Evolutionary conservation across 192 early-diverging fungal genomes (phyloP), one percentile per base, ranked within the genome.

Genomic region (Rhizophagus prolifer): DNA sequence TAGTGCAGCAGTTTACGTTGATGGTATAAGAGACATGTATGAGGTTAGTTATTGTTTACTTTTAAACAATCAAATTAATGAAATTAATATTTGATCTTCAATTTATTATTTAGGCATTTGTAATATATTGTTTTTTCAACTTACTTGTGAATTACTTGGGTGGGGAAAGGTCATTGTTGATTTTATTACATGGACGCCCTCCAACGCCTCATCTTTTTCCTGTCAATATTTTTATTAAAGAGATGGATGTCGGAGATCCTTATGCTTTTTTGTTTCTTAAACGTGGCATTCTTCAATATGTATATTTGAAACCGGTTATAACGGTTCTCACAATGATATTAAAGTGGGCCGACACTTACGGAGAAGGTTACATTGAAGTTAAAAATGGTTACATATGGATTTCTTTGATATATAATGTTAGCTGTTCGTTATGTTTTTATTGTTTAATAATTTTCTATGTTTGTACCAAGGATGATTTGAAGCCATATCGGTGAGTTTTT

Each of bases 51-150:
- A 19, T 69, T 0, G 9, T 38, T 9, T 14, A 50, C 23, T 28
- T 58, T 34, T 28, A 46, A 34, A 13, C 12, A 30, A 26, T 28
- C 25, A 66, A 23, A n/a, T 70, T 10, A 38, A 28, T 19, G 31
- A 8, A n/a, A 9, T 16, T 38, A 58, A 16, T 54, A 6, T 13
- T n/a, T 23, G 44, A 38, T 58, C 13, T 30, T n/a, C 61, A n/a
- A 58, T 47, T 65, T 61, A 36, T 74, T 34, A 21, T 36, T 63
- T 76, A 84, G 83, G 95, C 94, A 36, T 97, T 96, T 87, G 96
- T 97, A 30, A 93, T 97, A 62, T 97, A 97, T 84, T 92, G 93
- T 78, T 97, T 97, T 82, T 95, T 97, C 83, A 94, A 87, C 50
- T 81, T 97, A 63, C 78, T 96, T 58, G 89, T 97, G 41, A 91